Conservation (phyloP, 306 rosid species). For the Vigna mungo region DNA sequence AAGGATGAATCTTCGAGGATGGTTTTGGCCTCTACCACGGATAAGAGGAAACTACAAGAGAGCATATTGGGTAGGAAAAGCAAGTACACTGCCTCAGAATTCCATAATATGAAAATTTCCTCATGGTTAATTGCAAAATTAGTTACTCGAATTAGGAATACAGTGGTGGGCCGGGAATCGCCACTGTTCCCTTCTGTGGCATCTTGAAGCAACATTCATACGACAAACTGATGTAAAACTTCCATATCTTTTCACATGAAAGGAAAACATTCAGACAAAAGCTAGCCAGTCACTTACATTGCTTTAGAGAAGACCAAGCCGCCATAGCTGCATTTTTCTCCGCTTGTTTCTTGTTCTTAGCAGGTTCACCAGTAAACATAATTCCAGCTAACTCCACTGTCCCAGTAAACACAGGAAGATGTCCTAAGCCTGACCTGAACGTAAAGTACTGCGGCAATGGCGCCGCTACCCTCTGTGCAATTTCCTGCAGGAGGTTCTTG, state of each 20-base stretch:
- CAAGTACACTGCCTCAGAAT: neutral
- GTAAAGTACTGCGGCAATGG: conserved; percentile 96
- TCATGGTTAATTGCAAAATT: neutral
- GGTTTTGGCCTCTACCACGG: conserved; percentile 3
- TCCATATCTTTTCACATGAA: conserved; percentile 5
- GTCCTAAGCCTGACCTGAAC: conserved; percentile 94
- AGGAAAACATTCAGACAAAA: conserved; percentile 19
- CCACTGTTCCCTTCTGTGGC: conserved; percentile 11
- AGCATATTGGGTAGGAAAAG: conserved; percentile 4
- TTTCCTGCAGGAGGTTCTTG: conserved; percentile 97
- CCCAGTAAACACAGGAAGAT: conserved; percentile 96
- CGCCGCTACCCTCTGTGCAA: conserved; percentile 97
- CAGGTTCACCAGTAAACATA: conserved; percentile 93
- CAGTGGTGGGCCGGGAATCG: neutral
- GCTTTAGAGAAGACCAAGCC: conserved; percentile 97
- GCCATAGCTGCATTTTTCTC: conserved; percentile 99
- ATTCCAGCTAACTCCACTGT: conserved; percentile 93
- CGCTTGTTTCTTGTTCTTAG: conserved; percentile 97
- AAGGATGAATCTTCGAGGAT: neutral
- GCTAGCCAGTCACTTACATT: conserved; percentile 62
- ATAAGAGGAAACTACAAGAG: neutral
- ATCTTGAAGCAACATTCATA: neutral
- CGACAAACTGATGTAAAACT: neutral
- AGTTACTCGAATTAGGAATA: conserved; percentile 17
- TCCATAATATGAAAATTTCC: neutral